phyloP scores from a whole-genome alignment of 192 early-diverging fungal genomes.

The Thoreauomyces humboldtii region DNA sequence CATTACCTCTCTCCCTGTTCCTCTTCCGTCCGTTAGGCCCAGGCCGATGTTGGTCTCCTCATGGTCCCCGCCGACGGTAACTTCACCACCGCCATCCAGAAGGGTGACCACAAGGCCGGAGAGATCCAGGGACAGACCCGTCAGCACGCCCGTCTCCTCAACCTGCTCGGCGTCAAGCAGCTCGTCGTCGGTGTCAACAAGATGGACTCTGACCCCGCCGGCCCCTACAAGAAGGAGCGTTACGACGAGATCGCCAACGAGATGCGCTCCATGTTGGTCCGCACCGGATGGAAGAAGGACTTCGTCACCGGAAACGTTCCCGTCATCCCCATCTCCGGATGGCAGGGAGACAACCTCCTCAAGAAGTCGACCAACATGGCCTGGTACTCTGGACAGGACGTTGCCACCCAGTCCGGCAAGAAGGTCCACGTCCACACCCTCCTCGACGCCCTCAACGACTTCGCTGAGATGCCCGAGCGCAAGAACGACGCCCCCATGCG shows the following conservation, averaged over 20 bases:
- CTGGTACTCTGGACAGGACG: constrained; percentile 98
- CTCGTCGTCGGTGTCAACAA: constrained; percentile 99
- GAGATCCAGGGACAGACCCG: constrained; percentile 89
- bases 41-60: constrained; percentile 95
- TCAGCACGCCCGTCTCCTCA: constrained; percentile 97
- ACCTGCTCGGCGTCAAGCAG: constrained; percentile 97
- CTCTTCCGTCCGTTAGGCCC: constrained; percentile 9
- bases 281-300: constrained; percentile 92
- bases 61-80: constrained; percentile 34
- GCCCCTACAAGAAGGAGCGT: constrained; percentile 88
- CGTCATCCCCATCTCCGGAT: constrained; percentile 98
- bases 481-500: constrained; percentile 93
- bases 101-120: constrained; percentile 36
- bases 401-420: constrained; percentile 62
- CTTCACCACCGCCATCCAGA: constrained; percentile 37
- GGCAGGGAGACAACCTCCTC: constrained; percentile 98
- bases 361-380: constrained; percentile 89
- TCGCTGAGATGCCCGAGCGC: constrained; percentile 81
- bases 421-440: constrained; percentile 71
- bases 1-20: not conserved
- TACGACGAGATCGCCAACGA: constrained; percentile 97
- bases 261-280: constrained; percentile 48
- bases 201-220: constrained; percentile 88
- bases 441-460: constrained; percentile 91
- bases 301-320: constrained; percentile 91